These are phyloP conservation scores for Starmerella apis DNA, from an alignment of 805 yeast genomes.

Conservation along the genomic window DNA sequence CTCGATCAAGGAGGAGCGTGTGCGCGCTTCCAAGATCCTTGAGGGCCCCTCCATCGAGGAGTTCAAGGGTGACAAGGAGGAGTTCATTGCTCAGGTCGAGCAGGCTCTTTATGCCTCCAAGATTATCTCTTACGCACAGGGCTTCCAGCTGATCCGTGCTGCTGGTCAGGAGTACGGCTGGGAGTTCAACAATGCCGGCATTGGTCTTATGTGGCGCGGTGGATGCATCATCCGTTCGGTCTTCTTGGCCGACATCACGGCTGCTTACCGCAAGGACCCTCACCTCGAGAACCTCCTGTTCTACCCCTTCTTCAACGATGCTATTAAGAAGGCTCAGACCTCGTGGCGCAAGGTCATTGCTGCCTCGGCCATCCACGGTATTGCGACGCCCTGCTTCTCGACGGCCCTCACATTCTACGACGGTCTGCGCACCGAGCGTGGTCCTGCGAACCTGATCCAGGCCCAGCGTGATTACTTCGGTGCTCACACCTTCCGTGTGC, in stretches of 20 bases:
- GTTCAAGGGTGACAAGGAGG: constrained; percentile 62
- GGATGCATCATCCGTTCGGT: constrained; percentile 99
- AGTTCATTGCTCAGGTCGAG: constrained; percentile 85
- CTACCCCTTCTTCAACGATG: constrained; percentile 87
- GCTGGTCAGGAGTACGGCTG: constrained; percentile 95
- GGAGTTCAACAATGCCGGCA: constrained; percentile 96
- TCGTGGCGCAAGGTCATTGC: constrained; percentile 90
- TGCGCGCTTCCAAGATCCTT: constrained; percentile 65
- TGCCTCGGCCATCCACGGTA: constrained; percentile 71
- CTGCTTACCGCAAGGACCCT: constrained; percentile 90
- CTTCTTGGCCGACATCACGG: constrained; percentile 91
- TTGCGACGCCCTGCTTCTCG: constrained; percentile 96
- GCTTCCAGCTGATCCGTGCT: constrained; percentile 97
- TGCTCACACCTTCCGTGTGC: constrained; percentile 96
- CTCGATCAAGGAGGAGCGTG: constrained; percentile 85
- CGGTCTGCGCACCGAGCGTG: constrained; percentile 90
- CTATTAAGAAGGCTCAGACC: constrained; percentile 82
- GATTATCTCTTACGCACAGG: constrained; percentile 97
- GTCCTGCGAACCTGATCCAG: constrained; percentile 96
- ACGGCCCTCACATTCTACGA: constrained; percentile 97
- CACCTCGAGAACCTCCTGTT: constrained; percentile 89
- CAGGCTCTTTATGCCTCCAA: constrained; percentile 98
- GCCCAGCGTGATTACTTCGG: constrained; percentile 99
- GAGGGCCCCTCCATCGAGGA: constrained; percentile 61
- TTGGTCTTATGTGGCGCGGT: constrained; percentile 99